Conservation (phyloP, 306 rosid genomes). For the Inga oerstediana region DNA sequence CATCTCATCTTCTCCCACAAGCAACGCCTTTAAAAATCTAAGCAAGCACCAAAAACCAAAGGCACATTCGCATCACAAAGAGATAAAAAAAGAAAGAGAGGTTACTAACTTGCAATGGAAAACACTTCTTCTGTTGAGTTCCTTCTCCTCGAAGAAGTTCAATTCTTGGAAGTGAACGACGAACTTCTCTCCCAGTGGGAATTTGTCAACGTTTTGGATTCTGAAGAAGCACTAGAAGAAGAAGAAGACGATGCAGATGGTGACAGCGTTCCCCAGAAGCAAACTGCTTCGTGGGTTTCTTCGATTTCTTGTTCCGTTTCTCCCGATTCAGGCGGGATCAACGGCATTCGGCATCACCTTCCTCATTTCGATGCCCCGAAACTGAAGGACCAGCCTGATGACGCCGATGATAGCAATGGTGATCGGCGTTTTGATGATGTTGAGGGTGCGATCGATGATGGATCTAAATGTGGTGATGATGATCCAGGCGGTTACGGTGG, state of each 20-base stretch:
- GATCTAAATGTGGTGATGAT: background rate
- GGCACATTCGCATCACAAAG: background rate
- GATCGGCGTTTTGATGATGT: background rate
- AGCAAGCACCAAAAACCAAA: background rate
- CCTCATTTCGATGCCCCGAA: conserved; percentile 10
- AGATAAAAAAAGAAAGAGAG: background rate
- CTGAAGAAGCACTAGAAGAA: conserved; percentile 20
- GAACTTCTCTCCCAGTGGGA: conserved; percentile 63
- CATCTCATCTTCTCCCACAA: conserved; percentile 27
- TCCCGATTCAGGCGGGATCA: conserved; percentile 22
- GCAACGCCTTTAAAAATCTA: background rate
- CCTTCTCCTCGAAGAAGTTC: conserved; percentile 50
- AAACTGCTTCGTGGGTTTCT: conserved; percentile 32
- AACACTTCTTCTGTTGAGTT: conserved; percentile 45
- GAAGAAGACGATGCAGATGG: background rate
- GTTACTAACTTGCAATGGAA: conserved; percentile 36
- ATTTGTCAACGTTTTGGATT: conserved; percentile 38
- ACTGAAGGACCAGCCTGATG: background rate
- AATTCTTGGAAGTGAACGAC: conserved; percentile 41
- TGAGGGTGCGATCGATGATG: background rate
- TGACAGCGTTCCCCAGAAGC: background rate
- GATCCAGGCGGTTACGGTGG: background rate
- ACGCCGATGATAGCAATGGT: background rate
- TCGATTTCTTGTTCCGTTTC: conserved; percentile 19
- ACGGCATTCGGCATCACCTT: background rate